Evolutionary conservation across 768 basidiomycete genomes (phyloP).

Genomic region (Xerocomellus amylosporus): DNA sequence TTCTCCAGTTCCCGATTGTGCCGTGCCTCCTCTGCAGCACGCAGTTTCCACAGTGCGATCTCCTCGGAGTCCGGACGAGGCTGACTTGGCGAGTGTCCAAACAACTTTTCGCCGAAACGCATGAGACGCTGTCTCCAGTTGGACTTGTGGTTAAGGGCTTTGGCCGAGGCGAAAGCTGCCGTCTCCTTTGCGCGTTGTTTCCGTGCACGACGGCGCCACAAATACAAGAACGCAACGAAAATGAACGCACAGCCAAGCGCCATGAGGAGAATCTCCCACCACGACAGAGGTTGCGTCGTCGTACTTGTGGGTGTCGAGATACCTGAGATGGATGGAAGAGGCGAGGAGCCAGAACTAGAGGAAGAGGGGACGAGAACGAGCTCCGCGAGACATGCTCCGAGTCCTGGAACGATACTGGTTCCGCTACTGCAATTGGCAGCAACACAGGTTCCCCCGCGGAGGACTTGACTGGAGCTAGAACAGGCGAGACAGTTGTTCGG

Average conservation of each 20-base stretch:
- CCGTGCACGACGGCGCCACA: constrained; percentile 68
- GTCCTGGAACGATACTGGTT: constrained; percentile 57
- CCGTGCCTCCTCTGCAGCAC: constrained; percentile 49
- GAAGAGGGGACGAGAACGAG: constrained; percentile 56
- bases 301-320: constrained; percentile 48
- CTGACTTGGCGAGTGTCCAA: constrained; percentile 43
- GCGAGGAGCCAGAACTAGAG: constrained; percentile 34
- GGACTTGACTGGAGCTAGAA: constrained; percentile 55
- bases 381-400: constrained; percentile 80
- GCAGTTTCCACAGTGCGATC: constrained; percentile 49
- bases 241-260: constrained; percentile 77
- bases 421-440: constrained; percentile 57
- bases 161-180: constrained; percentile 58
- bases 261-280: constrained; percentile 90
- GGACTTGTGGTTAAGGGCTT: constrained; percentile 45
- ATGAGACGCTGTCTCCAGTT: constrained; percentile 57
- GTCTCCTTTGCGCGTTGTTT: constrained; percentile 68
- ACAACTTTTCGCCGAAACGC: constrained; percentile 57
- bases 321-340: constrained; percentile 57
- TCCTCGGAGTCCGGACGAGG: constrained; percentile 39
- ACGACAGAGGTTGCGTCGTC: constrained; percentile 44
- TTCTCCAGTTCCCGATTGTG: constrained; percentile 51
- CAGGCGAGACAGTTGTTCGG: constrained; percentile 72
- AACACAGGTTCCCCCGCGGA: constrained; percentile 64
- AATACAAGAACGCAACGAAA: constrained; percentile 61